Evolutionary conservation across 2,329 filamentous ascomycete genomes (phyloP), one percentile per base, ranked within the genome.

Genomic region (Didymella pomorum): DNA sequence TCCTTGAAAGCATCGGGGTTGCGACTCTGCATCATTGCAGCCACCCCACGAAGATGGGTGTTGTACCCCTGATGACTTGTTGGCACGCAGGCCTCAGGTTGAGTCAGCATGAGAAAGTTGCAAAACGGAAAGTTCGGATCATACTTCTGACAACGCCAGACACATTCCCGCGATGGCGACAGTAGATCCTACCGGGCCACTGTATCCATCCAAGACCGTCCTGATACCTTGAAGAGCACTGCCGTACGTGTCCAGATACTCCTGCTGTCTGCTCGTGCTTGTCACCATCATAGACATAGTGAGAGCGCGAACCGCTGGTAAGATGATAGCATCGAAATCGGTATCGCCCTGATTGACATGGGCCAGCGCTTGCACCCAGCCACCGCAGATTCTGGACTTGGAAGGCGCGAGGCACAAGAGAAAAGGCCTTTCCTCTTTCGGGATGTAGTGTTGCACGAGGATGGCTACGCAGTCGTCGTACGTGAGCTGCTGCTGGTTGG

Each of bases 101-200:
- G 5, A n/a, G 31, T 35, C 31, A 35, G 31, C 31, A 35, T 35
- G 31, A n/a, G 14, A 2, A 9, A 7, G 5, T 35, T 8, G 16
- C 16, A n/a, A 14, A 35, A 35, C 16, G 16, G 16, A 3, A 8
- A 35, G 16, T n/a, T n/a, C 16, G 16, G 11, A 35, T 20, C 20
- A 41, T 49, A 55, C 52, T 37, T 55, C 52, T 35, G 52, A 55
- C 21, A 55, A 26, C 1, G 52, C 52, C 11, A 55, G n/a, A 23
- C 52, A 55, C 52, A 55, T 55, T 21, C 52, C 37, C 12, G 52
- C 52, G 26, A 55, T 55, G 6, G 52, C 44, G 7, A 55, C 52
- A 21, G 52, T 55, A 7, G 52, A 26, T n/a, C 45, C 52, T 25
- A 49, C 44, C 2, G 35, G 4, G 5, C 33, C 37, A 9, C 14